phyloP scores from a whole-genome alignment of 257 asterid species.

The Orobanche coerulescens region DNA sequence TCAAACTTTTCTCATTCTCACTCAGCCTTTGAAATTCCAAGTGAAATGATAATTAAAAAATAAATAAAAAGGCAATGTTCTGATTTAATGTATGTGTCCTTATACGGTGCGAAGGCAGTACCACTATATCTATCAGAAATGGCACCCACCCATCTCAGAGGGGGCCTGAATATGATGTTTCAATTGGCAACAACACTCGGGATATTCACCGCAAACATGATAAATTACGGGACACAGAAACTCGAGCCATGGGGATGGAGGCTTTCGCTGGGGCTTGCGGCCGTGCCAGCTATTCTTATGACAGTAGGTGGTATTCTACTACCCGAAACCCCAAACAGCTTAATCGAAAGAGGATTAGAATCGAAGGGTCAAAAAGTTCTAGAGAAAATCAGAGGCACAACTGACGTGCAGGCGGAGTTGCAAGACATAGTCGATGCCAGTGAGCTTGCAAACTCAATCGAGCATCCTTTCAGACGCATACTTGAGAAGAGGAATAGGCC shows the following conservation, averaged over 20 bases:
- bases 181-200: constrained; percentile 81
- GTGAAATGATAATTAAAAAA: too few relatives aligned
- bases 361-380: constrained; percentile 42
- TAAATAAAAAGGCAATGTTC: too few relatives aligned
- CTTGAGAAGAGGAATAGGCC: constrained; percentile 55
- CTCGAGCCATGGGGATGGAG: constrained; percentile 87
- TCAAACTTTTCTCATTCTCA: too few relatives aligned
- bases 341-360: constrained; percentile 49
- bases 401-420: constrained; percentile 55
- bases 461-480: constrained; percentile 72
- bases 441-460: constrained; percentile 46
- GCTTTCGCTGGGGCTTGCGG: constrained; percentile 78
- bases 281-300: constrained; percentile 62
- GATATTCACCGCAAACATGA: constrained; percentile 82
- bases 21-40: too few relatives aligned
- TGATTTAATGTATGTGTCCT: too few relatives aligned
- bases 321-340: constrained; percentile 83
- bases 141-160: constrained; percentile 90
- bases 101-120: constrained; percentile 84
- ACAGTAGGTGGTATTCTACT: constrained; percentile 59
- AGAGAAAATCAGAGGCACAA: constrained; percentile 64
- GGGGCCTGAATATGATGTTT: constrained; percentile 77
- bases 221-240: constrained; percentile 62
- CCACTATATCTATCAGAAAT: constrained; percentile 77
- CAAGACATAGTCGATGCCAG: constrained; percentile 74